phyloP scores from a whole-genome alignment of 306 rosid species.

The Quercus agrifolia region DNA sequence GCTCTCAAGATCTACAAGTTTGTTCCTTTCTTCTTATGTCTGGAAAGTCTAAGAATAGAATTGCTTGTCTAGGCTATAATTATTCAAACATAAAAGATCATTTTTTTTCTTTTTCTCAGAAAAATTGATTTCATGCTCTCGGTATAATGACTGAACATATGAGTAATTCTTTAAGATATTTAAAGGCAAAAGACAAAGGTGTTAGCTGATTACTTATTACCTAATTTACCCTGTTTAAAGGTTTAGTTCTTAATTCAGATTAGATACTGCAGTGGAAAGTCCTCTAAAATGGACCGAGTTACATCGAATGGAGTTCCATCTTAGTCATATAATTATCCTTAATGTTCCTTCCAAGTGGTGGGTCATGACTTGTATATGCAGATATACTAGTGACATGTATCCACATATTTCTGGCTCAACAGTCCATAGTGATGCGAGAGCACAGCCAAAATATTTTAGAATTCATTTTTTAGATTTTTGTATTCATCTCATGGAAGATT shows the following conservation, averaged over 20 bases:
- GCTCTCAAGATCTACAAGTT: conserved; percentile 86
- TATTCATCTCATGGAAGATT: no score
- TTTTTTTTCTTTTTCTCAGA: not conserved
- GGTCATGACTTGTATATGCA: not conserved
- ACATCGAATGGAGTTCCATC: not conserved
- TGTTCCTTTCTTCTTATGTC: conserved; percentile 28
- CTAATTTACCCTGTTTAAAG: not conserved
- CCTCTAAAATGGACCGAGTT: not conserved
- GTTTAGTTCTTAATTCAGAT: not conserved
- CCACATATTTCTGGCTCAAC: not conserved
- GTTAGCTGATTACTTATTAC: not conserved
- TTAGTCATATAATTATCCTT: not conserved
- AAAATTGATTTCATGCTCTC: not conserved
- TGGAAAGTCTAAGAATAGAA: not conserved
- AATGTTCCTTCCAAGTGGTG: not conserved
- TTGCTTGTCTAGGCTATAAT: not conserved
- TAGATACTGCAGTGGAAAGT: not conserved
- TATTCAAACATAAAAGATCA: not conserved
- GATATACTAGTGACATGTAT: not conserved
- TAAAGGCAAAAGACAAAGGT: not conserved
- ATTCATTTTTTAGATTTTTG: no score
- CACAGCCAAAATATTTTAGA: no score
- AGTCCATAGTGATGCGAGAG: not conserved
- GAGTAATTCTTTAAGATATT: not conserved
- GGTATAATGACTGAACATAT: not conserved